Conservation (phyloP, 192 early-diverging fungal genomes). For the Rhizoclosmatium globosum region DNA sequence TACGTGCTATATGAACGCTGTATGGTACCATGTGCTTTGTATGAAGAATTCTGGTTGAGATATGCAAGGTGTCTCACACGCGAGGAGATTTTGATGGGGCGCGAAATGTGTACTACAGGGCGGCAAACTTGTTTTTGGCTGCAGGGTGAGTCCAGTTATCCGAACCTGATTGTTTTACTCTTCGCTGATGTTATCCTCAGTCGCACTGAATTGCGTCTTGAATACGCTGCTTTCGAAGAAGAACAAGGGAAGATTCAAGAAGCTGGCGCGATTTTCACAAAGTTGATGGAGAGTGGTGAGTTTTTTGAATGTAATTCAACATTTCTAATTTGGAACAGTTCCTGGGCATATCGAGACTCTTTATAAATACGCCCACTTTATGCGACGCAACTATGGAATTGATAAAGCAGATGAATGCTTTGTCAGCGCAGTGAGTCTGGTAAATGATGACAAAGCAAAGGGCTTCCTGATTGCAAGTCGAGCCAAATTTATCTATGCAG, state of each 20-base stretch:
- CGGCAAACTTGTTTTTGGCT: conserved; percentile 62
- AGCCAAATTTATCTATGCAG: conserved; percentile 58
- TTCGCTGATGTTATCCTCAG: conserved; percentile 29
- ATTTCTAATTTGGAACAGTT: conserved; percentile 46
- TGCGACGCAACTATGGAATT: conserved; percentile 61
- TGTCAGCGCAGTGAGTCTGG: conserved; percentile 46
- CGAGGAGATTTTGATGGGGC: conserved; percentile 57
- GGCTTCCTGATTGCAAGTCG: conserved; percentile 62
- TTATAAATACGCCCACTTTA: conserved; percentile 70
- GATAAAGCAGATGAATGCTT: conserved; percentile 51
- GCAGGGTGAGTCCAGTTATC: conserved; percentile 42
- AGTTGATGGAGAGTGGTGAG: conserved; percentile 62
- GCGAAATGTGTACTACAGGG: conserved; percentile 60
- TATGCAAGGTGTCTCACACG: conserved; percentile 68
- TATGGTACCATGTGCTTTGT: conserved; percentile 77
- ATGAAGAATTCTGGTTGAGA: conserved; percentile 81
- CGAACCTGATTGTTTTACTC: no score
- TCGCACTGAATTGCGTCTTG: conserved; percentile 62
- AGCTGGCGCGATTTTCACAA: conserved; percentile 66
- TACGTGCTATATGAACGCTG: conserved; percentile 77
- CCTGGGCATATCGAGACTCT: conserved; percentile 74
- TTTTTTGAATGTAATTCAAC: background rate
- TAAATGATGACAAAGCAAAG: conserved; percentile 57
- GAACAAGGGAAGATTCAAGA: conserved; percentile 61
- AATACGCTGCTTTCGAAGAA: conserved; percentile 71